Percentiles rank a stretch among this genome's conserved stretches.
phyloP scores from a whole-genome alignment of 371 early-diverging fungal genomes.

The Nematocida minor region DNA sequence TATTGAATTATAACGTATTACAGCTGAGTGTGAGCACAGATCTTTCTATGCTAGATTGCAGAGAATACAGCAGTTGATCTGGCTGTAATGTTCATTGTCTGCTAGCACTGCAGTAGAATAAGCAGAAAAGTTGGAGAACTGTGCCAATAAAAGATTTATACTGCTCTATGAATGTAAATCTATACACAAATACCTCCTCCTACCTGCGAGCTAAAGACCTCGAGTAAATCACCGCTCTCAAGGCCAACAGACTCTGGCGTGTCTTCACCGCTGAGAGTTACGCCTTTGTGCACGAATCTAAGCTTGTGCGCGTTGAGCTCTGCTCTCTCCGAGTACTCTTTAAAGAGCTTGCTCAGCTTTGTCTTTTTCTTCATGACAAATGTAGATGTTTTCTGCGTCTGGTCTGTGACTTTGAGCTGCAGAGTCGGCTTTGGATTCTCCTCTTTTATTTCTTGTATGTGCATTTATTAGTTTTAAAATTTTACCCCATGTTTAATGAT shows the following conservation, averaged over 20 bases:
- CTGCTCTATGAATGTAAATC: too few species aligned
- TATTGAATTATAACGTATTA: too few species aligned
- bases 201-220: slow-evolving; percentile 39
- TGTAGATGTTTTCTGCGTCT: not conserved
- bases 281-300: slow-evolving; percentile 32
- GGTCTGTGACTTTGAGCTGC: not conserved
- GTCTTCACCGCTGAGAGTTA: slow-evolving; percentile 6
- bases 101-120: too few species aligned
- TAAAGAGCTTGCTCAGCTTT: slow-evolving; percentile 25
- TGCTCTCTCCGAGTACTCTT: slow-evolving; percentile 15
- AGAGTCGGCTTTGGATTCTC: not conserved
- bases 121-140: too few species aligned
- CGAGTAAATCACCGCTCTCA: not conserved
- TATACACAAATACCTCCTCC: too few species aligned
- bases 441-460: slow-evolving; percentile 5
- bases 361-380: slow-evolving; percentile 27
- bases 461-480: slow-evolving; percentile 18
- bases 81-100: too few species aligned
- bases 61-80: too few species aligned
- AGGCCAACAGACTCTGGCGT: slow-evolving; percentile 24
- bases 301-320: slow-evolving; percentile 3
- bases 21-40: too few species aligned
- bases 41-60: too few species aligned
- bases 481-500: slow-evolving; percentile 43
- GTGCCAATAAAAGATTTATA: too few species aligned